These are phyloP conservation scores for Elasticomyces elasticus DNA, from an alignment of 495 filamentous ascomycete genomes.

Conservation along the genomic window DNA sequence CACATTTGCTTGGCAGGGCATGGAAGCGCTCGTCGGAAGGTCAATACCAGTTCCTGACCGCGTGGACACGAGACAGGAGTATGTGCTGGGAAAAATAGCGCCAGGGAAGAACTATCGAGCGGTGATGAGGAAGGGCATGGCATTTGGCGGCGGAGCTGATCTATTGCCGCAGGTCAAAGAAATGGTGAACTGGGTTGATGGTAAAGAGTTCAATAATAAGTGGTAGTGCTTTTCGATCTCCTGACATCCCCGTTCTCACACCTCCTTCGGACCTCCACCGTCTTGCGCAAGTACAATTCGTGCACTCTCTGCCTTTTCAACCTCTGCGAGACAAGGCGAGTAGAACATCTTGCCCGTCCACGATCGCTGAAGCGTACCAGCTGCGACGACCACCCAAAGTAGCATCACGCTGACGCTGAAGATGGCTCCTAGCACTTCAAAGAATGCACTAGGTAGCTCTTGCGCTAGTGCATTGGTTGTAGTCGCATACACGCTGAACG, in stretches of 20 bases:
- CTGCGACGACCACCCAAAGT: constrained; percentile 8
- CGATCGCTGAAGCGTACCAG: constrained; percentile 3
- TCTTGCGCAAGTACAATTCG: too few relatives aligned
- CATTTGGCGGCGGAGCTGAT: constrained; percentile 38
- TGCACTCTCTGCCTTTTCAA: too few relatives aligned
- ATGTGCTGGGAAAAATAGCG: constrained; percentile 44
- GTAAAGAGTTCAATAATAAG: constrained; percentile 40
- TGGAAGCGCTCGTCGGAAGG: constrained; percentile 45
- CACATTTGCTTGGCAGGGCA: constrained; percentile 47
- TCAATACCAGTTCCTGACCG: constrained; percentile 42
- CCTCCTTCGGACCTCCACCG: too few relatives aligned
- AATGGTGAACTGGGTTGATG: constrained; percentile 32
- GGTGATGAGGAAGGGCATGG: constrained; percentile 41
- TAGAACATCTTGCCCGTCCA: constrained; percentile 10
- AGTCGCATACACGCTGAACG: constrained; percentile 41
- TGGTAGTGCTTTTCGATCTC: constrained; percentile 24
- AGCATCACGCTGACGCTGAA: constrained; percentile 2
- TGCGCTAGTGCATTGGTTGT: constrained; percentile 40
- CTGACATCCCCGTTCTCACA: too few relatives aligned
- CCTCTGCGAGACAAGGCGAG: constrained; percentile 19
- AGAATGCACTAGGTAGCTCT: constrained; percentile 45
- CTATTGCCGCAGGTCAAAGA: constrained; percentile 42
- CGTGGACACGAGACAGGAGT: constrained; percentile 41
- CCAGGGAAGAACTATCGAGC: constrained; percentile 46
- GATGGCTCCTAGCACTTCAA: constrained; percentile 35